Evolutionary conservation across 495 filamentous ascomycete species (phyloP), one percentile per base, ranked within the genome.

Genomic region (Sordaria brevicollis): DNA sequence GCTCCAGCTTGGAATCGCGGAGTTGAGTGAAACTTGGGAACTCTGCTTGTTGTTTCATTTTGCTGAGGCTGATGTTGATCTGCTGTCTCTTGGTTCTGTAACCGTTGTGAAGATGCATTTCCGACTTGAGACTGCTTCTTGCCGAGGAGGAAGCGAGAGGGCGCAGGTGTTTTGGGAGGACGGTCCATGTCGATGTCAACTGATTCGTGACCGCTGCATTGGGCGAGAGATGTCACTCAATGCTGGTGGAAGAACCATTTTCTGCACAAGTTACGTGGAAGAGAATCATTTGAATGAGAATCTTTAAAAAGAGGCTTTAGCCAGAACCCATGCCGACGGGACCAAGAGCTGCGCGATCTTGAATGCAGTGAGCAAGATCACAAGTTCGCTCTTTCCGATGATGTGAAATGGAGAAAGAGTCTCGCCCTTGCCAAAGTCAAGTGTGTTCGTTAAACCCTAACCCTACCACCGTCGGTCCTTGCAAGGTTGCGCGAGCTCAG

Each of bases 21-120:
- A 7, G 82, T 84, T 0, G 78, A 72, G 13, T 78, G 78, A 43
- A 84, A 84, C 38, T 77, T 31, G 5, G 49, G 49, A 7, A 29
- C 49, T 29, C 49, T 25, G 49, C 49, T 62, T 62, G 49, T 25
- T 17, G 49, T n/a, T n/a, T n/a, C 49, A 62, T 31, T 62, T 31
- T 62, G 49, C 17, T 31, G 25, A 29, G 49, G 11, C 49, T 29
- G 49, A 13, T 62, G 15, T 62, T 17, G 49, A 33, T 17, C 49
- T 8, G 49, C 1, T 31, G 49, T 57, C 15, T 57, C 49, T 31
- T 57, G 49, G 25, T 57, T 31, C 15, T 31, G 49, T 17, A 62
- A 17, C 5, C 25, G 49, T 17, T 62, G 49, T 1, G 49, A 62
- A 13, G 49, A 62, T 31, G 49, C 49, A 31, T 62, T 62, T n/a